phyloP scores from a whole-genome alignment of 1,284 basidiomycete species.

The Cryptococcus sp. region DNA sequence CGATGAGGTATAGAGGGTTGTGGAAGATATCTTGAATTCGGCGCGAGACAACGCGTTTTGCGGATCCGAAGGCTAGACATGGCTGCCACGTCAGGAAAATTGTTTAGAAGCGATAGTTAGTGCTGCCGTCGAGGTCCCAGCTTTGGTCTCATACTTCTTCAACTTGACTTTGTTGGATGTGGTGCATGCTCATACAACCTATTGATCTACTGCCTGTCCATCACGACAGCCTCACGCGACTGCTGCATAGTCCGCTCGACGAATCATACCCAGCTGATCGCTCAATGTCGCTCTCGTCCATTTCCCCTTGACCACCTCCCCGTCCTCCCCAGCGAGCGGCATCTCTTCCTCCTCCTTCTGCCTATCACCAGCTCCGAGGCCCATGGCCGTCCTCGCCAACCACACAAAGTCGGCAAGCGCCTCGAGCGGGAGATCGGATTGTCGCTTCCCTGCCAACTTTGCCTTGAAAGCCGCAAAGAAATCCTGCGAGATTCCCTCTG shows the following conservation, averaged over 20 bases:
- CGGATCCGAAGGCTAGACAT: no score
- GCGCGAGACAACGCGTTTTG: no score
- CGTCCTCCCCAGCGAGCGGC: neutral
- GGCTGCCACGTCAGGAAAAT: no score
- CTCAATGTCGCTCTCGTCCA: slow-evolving; percentile 9
- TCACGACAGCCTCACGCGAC: no score
- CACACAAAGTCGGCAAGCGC: slow-evolving; percentile 84
- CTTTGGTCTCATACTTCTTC: no score
- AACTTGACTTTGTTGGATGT: no score
- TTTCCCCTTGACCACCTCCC: neutral
- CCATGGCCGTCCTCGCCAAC: slow-evolving; percentile 46
- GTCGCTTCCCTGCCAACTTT: slow-evolving; percentile 61
- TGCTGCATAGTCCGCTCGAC: no score
- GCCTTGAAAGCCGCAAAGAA: slow-evolving; percentile 82
- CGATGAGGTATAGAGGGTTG: neutral
- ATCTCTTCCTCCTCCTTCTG: slow-evolving; percentile 6
- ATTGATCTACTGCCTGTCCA: no score
- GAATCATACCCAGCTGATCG: slow-evolving; percentile 31
- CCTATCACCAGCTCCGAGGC: neutral
- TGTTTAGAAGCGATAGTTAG: no score
- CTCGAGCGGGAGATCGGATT: slow-evolving; percentile 62
- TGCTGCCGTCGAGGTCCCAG: no score
- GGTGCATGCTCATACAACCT: no score
- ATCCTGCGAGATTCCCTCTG: slow-evolving; percentile 76
- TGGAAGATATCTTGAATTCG: neutral